phyloP scores from a whole-genome alignment of 345 rosid genomes.

The Anastatica hierochuntica region DNA sequence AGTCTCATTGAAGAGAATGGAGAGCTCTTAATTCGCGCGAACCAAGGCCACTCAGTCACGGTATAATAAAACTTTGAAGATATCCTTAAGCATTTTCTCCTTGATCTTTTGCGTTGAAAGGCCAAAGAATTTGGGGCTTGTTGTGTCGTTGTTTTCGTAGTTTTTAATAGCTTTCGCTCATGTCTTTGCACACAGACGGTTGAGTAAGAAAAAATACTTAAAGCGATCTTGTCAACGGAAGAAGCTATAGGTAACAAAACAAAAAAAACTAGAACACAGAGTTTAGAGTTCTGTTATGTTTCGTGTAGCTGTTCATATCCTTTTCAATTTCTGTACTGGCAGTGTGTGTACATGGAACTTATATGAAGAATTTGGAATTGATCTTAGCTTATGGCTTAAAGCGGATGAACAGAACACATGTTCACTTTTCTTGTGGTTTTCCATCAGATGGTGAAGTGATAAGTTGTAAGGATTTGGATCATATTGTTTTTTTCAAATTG shows the following conservation, averaged over 20 bases:
- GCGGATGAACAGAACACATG: slow-evolving; percentile 72
- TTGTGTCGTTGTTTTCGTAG: neutral
- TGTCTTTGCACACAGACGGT: slow-evolving; percentile 41
- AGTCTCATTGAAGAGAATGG: slow-evolving; percentile 67
- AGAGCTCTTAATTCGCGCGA: slow-evolving; percentile 75
- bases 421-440: slow-evolving; percentile 82
- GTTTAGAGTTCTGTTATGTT: neutral
- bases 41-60: slow-evolving; percentile 85
- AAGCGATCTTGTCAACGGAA: slow-evolving; percentile 60
- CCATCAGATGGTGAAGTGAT: slow-evolving; percentile 78
- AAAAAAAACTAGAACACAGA: neutral
- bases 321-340: slow-evolving; percentile 5
- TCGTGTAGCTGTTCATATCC: neutral
- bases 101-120: too few species aligned
- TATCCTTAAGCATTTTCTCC: neutral
- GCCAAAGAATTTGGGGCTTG: too few species aligned
- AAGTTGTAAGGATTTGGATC: slow-evolving; percentile 42
- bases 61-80: slow-evolving; percentile 18
- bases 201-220: slow-evolving; percentile 63
- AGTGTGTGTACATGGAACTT: slow-evolving; percentile 95
- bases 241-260: slow-evolving; percentile 47
- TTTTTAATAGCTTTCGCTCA: neutral
- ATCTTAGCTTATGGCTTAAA: slow-evolving; percentile 70
- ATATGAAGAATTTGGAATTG: slow-evolving; percentile 58
- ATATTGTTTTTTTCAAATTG: neutral